Evolutionary conservation across 345 rosid species (phyloP).

Genomic region (Lepidium sativum): DNA sequence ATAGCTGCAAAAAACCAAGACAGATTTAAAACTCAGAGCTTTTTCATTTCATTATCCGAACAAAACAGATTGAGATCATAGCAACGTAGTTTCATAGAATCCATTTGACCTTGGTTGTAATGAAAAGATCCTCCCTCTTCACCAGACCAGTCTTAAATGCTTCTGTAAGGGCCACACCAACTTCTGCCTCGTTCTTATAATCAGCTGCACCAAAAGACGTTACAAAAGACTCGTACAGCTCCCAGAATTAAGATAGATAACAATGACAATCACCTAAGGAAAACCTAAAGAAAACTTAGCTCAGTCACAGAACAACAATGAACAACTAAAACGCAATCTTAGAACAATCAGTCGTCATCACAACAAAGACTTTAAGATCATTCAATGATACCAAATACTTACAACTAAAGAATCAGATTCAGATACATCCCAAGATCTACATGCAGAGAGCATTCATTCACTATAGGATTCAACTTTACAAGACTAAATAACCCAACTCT

Average conservation of each 20-base stretch:
- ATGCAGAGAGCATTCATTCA: not conserved
- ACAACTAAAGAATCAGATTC: not conserved
- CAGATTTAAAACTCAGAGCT: not conserved
- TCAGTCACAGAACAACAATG: no score
- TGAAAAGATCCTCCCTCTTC: slow-evolving; percentile 75
- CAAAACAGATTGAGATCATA: not conserved
- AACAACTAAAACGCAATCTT: no score
- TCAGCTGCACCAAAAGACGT: slow-evolving; percentile 42
- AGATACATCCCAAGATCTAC: not conserved
- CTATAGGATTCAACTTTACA: not conserved
- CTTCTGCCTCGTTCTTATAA: slow-evolving; percentile 66
- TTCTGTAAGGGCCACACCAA: slow-evolving; percentile 66
- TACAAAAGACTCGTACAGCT: not conserved
- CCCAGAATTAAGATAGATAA: not conserved
- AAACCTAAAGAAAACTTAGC: not conserved
- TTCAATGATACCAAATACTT: not conserved
- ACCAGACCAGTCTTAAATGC: slow-evolving; percentile 55
- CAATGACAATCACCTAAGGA: not conserved
- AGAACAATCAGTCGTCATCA: not conserved
- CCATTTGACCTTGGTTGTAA: slow-evolving; percentile 65
- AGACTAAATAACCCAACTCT: not conserved
- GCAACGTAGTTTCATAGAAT: not conserved
- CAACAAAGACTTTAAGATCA: not conserved
- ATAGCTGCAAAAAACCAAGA: slow-evolving; percentile 41
- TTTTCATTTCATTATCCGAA: not conserved